Percentiles rank a stretch among this genome's conserved stretches.
These are phyloP conservation scores for Fusarium sp. DNA, from an alignment of 2,329 filamentous ascomycete genomes.

Conservation along the genomic window DNA sequence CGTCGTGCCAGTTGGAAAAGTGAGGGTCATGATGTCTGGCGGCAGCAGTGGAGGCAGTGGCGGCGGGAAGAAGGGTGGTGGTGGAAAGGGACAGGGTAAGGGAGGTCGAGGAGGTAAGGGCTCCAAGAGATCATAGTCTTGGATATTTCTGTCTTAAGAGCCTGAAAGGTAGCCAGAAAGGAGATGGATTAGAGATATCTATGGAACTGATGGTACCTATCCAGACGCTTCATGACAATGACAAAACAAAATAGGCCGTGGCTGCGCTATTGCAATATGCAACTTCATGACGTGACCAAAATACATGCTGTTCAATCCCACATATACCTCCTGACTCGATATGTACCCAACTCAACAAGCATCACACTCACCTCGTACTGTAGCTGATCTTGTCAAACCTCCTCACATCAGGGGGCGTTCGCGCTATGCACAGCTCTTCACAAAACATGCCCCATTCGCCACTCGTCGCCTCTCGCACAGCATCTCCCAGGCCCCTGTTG, in stretches of 20 bases:
- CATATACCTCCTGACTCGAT: constrained; percentile 11
- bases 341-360: constrained; percentile 3
- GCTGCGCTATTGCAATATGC: constrained; percentile 16
- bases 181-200: constrained; percentile 23
- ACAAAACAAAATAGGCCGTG: constrained; percentile 22
- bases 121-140: constrained; percentile 54
- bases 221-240: constrained; percentile 10
- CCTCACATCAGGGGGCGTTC: constrained; percentile 71
- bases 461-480: constrained; percentile 80
- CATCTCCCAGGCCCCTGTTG: constrained; percentile 77
- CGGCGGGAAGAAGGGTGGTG: constrained; percentile 53
- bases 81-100: constrained; percentile 48
- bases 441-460: constrained; percentile 85
- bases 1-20: constrained; percentile 81
- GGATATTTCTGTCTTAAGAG: background rate
- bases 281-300: constrained; percentile 10
- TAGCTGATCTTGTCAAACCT: constrained; percentile 58
- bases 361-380: constrained; percentile 18
- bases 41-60: constrained; percentile 59
- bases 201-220: constrained; percentile 16
- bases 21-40: constrained; percentile 81
- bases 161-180: background rate
- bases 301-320: constrained; percentile 3
- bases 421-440: constrained; percentile 73
- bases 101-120: constrained; percentile 55